Evolutionary conservation across 2,329 filamentous ascomycete species (phyloP).

Genomic region (Microascus cirrosus): DNA sequence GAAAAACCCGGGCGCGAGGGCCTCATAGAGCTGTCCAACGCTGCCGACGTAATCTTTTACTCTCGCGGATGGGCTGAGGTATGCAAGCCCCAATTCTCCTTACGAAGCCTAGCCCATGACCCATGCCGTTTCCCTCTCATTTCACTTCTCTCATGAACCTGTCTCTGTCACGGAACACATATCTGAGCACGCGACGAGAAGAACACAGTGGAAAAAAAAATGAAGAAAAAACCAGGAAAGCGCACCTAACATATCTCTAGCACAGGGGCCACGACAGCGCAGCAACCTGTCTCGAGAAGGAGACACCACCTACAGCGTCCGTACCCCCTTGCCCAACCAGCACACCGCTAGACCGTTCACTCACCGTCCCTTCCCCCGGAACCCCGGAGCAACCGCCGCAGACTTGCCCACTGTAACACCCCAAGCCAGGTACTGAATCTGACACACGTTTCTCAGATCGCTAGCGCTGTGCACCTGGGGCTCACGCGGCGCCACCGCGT

Average conservation of each 20-base stretch:
- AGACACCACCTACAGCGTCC: conserved; percentile 5
- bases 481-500: conserved; percentile 29
- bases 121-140: conserved; percentile 13
- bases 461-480: conserved; percentile 33
- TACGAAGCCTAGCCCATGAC: background rate
- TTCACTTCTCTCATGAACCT: background rate
- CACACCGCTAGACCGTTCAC: background rate
- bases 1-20: conserved; percentile 57
- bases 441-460: conserved; percentile 14
- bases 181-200: too few relatives aligned
- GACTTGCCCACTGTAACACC: background rate
- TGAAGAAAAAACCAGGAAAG: background rate
- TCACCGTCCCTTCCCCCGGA: background rate
- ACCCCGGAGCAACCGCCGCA: background rate
- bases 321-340: background rate
- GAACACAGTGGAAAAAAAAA: background rate
- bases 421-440: background rate
- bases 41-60: conserved; percentile 64
- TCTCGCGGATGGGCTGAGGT: conserved; percentile 62
- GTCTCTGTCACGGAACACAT: background rate
- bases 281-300: conserved; percentile 1
- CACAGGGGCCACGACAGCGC: conserved; percentile 1
- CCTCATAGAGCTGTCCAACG: conserved; percentile 44
- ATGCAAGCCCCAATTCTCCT: conserved; percentile 8
- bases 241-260: conserved; percentile 1